These are phyloP conservation scores for Thalassiosira oceanica DNA, from an alignment of 352 stramenopile species.

Conservation along the genomic window DNA sequence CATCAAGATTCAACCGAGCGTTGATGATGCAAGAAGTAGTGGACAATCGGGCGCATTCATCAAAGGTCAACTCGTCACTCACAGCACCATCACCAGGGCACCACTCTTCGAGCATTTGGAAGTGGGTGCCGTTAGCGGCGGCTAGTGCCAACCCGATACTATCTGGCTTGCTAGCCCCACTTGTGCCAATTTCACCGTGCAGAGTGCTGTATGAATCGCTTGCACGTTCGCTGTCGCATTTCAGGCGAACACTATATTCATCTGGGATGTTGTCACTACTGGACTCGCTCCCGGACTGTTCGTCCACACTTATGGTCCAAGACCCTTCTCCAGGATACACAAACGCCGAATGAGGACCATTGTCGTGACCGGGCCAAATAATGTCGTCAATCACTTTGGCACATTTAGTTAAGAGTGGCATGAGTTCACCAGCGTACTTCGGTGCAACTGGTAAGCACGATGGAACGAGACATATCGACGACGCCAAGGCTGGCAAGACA, in stretches of 20 bases:
- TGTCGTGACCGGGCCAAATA: conserved; percentile 18
- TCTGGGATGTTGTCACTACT: too few relatives aligned
- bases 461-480: conserved; percentile 66
- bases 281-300: conserved; percentile 43
- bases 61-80: conserved; percentile 19
- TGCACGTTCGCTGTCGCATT: too few relatives aligned
- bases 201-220: too few relatives aligned
- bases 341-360: conserved; percentile 49
- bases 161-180: too few relatives aligned
- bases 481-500: conserved; percentile 65
- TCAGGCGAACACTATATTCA: too few relatives aligned
- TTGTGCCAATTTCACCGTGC: too few relatives aligned
- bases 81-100: conserved; percentile 31
- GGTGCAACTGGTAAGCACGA: conserved; percentile 72
- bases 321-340: too few relatives aligned
- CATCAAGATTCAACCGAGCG: conserved; percentile 67
- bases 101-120: conserved; percentile 78
- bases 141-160: too few relatives aligned
- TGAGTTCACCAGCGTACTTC: conserved; percentile 61
- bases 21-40: conserved; percentile 63
- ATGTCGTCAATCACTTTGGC: conserved; percentile 47
- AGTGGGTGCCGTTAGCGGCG: conserved; percentile 49
- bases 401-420: conserved; percentile 64
- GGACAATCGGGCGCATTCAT: conserved; percentile 25
- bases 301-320: conserved; percentile 61